phyloP scores from a whole-genome alignment of 1,139 yeast species.

The Pichia kudriavzevii region DNA sequence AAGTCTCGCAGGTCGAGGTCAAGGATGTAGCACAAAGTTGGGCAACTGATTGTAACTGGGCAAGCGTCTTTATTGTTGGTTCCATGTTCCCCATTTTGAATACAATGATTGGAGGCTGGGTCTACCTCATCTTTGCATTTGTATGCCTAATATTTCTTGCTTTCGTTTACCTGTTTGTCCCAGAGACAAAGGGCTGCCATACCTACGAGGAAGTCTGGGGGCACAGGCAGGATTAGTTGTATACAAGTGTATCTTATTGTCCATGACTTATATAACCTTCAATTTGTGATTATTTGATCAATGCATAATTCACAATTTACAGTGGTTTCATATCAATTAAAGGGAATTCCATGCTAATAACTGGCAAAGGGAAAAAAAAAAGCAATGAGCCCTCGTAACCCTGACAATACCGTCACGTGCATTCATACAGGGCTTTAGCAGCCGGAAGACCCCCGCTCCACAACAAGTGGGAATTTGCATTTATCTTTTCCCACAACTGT shows the following conservation, averaged over 20 bases:
- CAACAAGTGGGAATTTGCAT: too few species aligned
- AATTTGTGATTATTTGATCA: too few species aligned
- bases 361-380: background rate
- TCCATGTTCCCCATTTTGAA: slow-evolving; percentile 70
- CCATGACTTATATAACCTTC: too few species aligned
- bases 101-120: slow-evolving; percentile 61
- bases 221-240: slow-evolving; percentile 5
- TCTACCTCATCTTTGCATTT: slow-evolving; percentile 64
- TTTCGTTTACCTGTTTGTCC: slow-evolving; percentile 46
- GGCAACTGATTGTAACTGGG: slow-evolving; percentile 89
- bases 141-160: slow-evolving; percentile 43
- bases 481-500: too few species aligned
- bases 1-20: slow-evolving; percentile 73
- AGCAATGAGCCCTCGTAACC: background rate
- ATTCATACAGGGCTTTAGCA: background rate
- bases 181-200: slow-evolving; percentile 70
- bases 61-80: slow-evolving; percentile 79
- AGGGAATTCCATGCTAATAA: background rate
- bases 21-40: slow-evolving; percentile 86
- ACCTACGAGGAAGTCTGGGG: slow-evolving; percentile 59
- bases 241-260: background rate
- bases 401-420: slow-evolving; percentile 5
- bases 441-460: background rate
- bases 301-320: too few species aligned
- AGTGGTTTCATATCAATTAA: too few species aligned